Evolutionary conservation across 2,329 filamentous ascomycete genomes (phyloP).

Genomic region (Exophiala spinifera): DNA sequence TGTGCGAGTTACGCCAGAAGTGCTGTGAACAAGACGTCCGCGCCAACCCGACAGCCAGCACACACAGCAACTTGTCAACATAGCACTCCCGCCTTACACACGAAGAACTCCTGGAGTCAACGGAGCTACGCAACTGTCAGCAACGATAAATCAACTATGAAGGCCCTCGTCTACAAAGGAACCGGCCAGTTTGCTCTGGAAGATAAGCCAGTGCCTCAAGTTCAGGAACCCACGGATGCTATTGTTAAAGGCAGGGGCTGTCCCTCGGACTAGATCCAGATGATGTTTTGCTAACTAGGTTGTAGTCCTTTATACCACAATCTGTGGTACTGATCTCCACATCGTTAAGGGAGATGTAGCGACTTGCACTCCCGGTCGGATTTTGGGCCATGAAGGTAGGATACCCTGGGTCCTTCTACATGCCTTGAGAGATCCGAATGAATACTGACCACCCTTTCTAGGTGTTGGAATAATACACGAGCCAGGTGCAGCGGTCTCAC

Average conservation of each 20-base stretch:
- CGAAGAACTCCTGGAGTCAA: not conserved
- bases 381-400: constrained; percentile 53
- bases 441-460: not conserved
- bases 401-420: not conserved
- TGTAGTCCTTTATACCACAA: constrained; percentile 41
- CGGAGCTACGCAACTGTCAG: not conserved
- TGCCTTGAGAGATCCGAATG: not conserved
- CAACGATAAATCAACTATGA: constrained; percentile 36
- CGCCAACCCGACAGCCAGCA: not conserved
- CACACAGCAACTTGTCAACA: not conserved
- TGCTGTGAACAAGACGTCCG: not conserved
- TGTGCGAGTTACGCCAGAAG: not conserved
- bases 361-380: constrained; percentile 44
- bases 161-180: constrained; percentile 47
- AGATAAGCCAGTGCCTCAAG: constrained; percentile 42
- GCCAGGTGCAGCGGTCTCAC: constrained; percentile 43
- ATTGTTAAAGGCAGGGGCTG: constrained; percentile 40
- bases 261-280: not conserved
- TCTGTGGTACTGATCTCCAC: constrained; percentile 57
- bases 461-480: constrained; percentile 48
- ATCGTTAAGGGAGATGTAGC: constrained; percentile 55
- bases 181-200: constrained; percentile 37
- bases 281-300: not conserved
- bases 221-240: constrained; percentile 47
- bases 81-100: not conserved